Conservation (phyloP, 345 rosid species). For the Mallotus nudiflorus region DNA sequence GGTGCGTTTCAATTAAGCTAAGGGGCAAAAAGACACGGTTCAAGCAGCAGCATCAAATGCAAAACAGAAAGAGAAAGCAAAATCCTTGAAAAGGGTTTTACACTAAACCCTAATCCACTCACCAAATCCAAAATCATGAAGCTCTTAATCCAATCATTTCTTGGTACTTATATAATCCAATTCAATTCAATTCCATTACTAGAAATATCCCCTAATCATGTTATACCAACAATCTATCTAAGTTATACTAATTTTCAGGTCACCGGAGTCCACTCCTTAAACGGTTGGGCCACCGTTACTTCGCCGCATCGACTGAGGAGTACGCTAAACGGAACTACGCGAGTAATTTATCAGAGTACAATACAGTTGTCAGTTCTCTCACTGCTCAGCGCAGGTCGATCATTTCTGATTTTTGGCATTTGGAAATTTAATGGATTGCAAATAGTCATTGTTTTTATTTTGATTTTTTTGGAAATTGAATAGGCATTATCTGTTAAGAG, state of each 20-base stretch:
- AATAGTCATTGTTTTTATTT: too few species aligned
- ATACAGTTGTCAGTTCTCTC: slow-evolving; percentile 64
- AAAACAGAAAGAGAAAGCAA: too few species aligned
- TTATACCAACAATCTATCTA: too few species aligned
- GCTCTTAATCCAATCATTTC: slow-evolving; percentile 9
- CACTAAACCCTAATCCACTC: slow-evolving; percentile 4
- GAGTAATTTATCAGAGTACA: slow-evolving; percentile 66
- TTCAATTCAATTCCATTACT: background rate
- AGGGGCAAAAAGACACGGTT: too few species aligned
- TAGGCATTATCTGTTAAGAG: slow-evolving; percentile 72
- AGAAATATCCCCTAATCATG: too few species aligned
- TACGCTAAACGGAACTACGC: slow-evolving; percentile 76
- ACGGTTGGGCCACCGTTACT: slow-evolving; percentile 48
- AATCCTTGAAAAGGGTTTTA: background rate
- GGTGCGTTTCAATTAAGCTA: too few species aligned
- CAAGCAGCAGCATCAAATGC: too few species aligned
- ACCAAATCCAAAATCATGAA: slow-evolving; percentile 1
- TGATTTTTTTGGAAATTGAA: too few species aligned
- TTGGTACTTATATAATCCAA: background rate
- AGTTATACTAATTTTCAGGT: slow-evolving; percentile 38
- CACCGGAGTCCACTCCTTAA: slow-evolving; percentile 47
- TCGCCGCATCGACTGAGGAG: slow-evolving; percentile 47
- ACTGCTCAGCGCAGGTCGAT: slow-evolving; percentile 64
- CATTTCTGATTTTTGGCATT: background rate
- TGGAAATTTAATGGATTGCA: too few species aligned